Base-by-base conservation (phyloP, 306 rosid genomes). In the Castanea mollissima region DNA sequence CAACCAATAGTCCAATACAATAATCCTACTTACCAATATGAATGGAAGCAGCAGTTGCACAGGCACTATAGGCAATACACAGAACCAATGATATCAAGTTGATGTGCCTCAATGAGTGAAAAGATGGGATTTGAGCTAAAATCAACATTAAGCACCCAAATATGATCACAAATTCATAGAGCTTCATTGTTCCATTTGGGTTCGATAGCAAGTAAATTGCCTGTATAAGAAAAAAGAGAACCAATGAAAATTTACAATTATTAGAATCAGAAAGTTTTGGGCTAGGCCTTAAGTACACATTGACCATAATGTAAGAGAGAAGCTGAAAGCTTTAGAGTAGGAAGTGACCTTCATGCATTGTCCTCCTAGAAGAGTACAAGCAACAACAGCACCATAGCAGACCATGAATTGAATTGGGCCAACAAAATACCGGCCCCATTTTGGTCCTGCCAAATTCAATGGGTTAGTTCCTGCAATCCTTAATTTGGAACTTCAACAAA, bases 71-170 rank as follows among this genome's bases (percentile, higher is more conserved):
- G 81, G 93, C 81, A 38, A 92, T 81, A 80, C 83, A 72, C 8
- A 90, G 81, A 82, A 89, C 15, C 70, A 92, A 58, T 14, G 96
- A 90, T 2, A 92, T 72, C 38, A 90, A 80, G 82, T 89, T 90
- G 79, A 92, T 89, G 86, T 92, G 91, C 81, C 97, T 87, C 29
- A 92, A 58, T 6, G 97, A 90, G 76, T 92, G 97, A 56, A 92
- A 92, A 12, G 96, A 92, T 65, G 97, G 96, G 65, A 89, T 79
- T 85, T 92, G 97, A 56, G 92, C 96, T 56, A 92, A 88, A 77
- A 92, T 62, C 68, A 89, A 63, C 96, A 92, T 92, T 20, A 90
- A 82, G 87, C 93, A 90, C 69, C 93, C 95, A 73, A 89, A 92
- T 84, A 92, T 83, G 19, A 85, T 70, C 2, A 92, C 90, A 78